phyloP scores from a whole-genome alignment of 805 yeast species.

The Saccharomycopsis vini region DNA sequence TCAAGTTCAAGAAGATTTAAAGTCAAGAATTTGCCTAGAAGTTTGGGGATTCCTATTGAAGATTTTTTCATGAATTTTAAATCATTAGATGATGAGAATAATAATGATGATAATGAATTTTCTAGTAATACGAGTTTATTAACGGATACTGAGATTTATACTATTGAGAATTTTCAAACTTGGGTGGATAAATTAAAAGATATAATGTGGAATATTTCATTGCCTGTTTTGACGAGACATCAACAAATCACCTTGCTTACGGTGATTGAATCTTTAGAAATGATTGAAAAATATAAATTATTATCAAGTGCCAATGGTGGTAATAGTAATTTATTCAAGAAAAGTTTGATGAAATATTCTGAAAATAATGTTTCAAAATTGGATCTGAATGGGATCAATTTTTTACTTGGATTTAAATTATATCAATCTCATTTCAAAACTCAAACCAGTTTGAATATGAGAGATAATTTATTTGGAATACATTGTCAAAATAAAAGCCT shows the following conservation, averaged over 20 bases:
- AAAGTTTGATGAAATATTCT: neutral
- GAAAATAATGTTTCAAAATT: constrained; percentile 23
- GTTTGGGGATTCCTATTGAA: constrained; percentile 12
- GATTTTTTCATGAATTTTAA: constrained; percentile 16
- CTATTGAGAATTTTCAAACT: constrained; percentile 19
- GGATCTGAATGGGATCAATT: constrained; percentile 63
- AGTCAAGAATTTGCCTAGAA: constrained; percentile 11
- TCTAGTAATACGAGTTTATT: neutral
- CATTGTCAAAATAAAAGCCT: constrained; percentile 74
- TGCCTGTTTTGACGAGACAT: constrained; percentile 82
- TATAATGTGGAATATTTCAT: constrained; percentile 50
- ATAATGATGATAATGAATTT: neutral
- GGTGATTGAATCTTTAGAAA: constrained; percentile 54
- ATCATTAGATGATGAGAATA: neutral
- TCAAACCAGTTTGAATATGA: constrained; percentile 52
- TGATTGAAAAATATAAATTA: constrained; percentile 35
- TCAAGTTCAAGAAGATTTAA: constrained; percentile 2
- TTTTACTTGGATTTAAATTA: constrained; percentile 60
- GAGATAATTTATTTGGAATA: constrained; percentile 83
- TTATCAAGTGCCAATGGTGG: neutral
- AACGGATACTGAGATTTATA: constrained; percentile 22
- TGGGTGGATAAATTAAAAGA: constrained; percentile 34
- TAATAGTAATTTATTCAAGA: no score
- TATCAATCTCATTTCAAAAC: constrained; percentile 44
- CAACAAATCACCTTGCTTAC: constrained; percentile 79